Conservation (phyloP, 192 early-diverging fungal species). For the Gaertneriomyces semiglobifer region DNA sequence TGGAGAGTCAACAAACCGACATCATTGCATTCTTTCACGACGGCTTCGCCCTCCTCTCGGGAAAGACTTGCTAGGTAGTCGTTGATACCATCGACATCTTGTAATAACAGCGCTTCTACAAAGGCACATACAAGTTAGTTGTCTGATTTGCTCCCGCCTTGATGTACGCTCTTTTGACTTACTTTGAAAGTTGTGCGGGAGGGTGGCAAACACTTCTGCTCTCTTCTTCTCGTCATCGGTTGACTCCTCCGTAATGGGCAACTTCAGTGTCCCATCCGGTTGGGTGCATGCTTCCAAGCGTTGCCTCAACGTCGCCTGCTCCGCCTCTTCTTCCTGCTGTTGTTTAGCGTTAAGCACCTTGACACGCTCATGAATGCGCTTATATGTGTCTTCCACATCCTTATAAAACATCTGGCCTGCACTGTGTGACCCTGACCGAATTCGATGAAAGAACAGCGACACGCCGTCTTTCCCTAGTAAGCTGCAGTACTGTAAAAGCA, state of each 20-base stretch:
- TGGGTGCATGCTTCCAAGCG: constrained; percentile 72
- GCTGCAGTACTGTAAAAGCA: constrained; percentile 82
- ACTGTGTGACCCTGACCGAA: constrained; percentile 45
- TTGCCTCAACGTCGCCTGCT: constrained; percentile 39
- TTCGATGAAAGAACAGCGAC: constrained; percentile 68
- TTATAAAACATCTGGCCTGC: constrained; percentile 77
- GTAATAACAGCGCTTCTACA: constrained; percentile 64
- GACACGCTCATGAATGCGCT: constrained; percentile 74
- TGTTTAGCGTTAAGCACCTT: constrained; percentile 59
- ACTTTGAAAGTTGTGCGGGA: constrained; percentile 70
- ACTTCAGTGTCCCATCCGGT: constrained; percentile 67
- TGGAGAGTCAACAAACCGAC: constrained; percentile 62
- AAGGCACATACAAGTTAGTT: constrained; percentile 17
- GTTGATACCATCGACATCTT: constrained; percentile 82
- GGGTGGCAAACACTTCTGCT: constrained; percentile 64
- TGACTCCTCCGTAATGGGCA: constrained; percentile 62
- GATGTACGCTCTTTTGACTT: constrained; percentile 1
- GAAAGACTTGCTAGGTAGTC: constrained; percentile 66
- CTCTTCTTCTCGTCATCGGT: constrained; percentile 54
- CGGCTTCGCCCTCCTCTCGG: constrained; percentile 69
- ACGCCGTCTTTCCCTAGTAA: constrained; percentile 81
- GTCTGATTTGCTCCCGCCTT: not conserved
- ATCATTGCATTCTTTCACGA: constrained; percentile 69
- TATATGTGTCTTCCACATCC: constrained; percentile 84
- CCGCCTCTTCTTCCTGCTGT: constrained; percentile 32